A percentile compares a stretch with the other conserved stretches of the same genome.
phyloP scores from a whole-genome alignment of 345 rosid genomes.

The Citrus trifoliata region DNA sequence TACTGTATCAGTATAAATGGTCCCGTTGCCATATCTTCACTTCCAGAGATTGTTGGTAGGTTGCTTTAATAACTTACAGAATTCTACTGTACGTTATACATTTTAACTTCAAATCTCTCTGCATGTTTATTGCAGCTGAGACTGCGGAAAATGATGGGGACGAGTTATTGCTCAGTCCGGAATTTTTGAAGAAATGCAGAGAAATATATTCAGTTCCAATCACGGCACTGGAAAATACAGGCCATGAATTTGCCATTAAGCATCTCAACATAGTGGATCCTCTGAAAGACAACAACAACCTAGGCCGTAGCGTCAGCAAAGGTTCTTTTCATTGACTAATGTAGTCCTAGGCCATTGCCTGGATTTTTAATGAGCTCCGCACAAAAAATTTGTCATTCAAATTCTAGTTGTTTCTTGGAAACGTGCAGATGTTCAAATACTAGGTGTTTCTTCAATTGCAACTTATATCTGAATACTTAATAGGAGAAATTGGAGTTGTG shows the following conservation, averaged over 20 bases:
- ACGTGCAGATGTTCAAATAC: neutral
- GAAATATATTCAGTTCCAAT: slow-evolving; percentile 44
- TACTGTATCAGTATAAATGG: slow-evolving; percentile 57
- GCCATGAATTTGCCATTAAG: slow-evolving; percentile 48
- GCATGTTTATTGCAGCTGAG: slow-evolving; percentile 29
- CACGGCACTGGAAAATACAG: slow-evolving; percentile 33
- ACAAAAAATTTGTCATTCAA: neutral
- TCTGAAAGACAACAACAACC: slow-evolving; percentile 72
- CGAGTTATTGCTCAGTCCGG: slow-evolving; percentile 49
- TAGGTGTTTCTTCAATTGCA: neutral
- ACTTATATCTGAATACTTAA: slow-evolving; percentile 11
- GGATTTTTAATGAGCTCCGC: neutral
- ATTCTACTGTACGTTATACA: neutral
- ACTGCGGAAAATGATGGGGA: slow-evolving; percentile 33
- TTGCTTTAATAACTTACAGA: neutral
- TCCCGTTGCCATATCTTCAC: slow-evolving; percentile 55
- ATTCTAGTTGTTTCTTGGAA: neutral
- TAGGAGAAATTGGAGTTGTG: neutral
- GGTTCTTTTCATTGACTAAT: slow-evolving; percentile 30
- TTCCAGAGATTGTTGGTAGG: slow-evolving; percentile 57
- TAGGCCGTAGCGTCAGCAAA: slow-evolving; percentile 84
- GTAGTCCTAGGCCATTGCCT: neutral
- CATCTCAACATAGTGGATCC: slow-evolving; percentile 87
- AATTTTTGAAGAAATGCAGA: slow-evolving; percentile 49
- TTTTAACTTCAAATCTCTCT: neutral